These are phyloP conservation scores for Galerina sulciceps DNA, from an alignment of 768 basidiomycete species.

Conservation along the genomic window DNA sequence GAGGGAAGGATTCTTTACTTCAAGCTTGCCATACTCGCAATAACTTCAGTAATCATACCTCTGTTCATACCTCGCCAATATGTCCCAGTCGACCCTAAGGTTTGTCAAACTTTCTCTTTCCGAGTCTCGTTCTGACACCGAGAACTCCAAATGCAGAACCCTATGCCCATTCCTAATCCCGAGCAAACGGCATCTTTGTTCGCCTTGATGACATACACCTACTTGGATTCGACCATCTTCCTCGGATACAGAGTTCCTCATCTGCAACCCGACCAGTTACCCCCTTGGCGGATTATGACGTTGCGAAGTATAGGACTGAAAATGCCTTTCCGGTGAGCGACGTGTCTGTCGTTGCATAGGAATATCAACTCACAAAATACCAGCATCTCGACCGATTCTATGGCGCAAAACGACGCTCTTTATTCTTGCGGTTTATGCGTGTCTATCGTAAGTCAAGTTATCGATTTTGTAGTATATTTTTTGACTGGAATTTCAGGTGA, in stretches of 20 bases:
- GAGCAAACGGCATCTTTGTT: conserved; percentile 54
- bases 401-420: conserved; percentile 41
- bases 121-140: not conserved
- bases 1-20: conserved; percentile 54
- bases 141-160: conserved; percentile 26
- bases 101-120: not conserved
- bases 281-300: conserved; percentile 66
- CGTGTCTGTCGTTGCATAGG: too few species aligned
- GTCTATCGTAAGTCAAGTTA: conserved; percentile 28
- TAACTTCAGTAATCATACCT: conserved; percentile 52
- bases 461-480: not conserved
- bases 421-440: conserved; percentile 49
- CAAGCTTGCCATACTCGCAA: conserved; percentile 44
- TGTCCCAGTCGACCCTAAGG: conserved; percentile 53
- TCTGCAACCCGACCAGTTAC: conserved; percentile 51
- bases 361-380: not conserved
- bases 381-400: conserved; percentile 42
- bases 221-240: conserved; percentile 54
- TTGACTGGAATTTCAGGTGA: conserved; percentile 5
- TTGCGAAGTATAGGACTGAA: conserved; percentile 23
- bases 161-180: conserved; percentile 33
- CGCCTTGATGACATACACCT: conserved; percentile 48
- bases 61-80: conserved; percentile 56
- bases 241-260: conserved; percentile 45
- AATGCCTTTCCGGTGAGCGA: conserved; percentile 10